These are phyloP conservation scores for Actinidia chinensis DNA, from an alignment of 179 eudicot genomes.

Conservation along the genomic window DNA sequence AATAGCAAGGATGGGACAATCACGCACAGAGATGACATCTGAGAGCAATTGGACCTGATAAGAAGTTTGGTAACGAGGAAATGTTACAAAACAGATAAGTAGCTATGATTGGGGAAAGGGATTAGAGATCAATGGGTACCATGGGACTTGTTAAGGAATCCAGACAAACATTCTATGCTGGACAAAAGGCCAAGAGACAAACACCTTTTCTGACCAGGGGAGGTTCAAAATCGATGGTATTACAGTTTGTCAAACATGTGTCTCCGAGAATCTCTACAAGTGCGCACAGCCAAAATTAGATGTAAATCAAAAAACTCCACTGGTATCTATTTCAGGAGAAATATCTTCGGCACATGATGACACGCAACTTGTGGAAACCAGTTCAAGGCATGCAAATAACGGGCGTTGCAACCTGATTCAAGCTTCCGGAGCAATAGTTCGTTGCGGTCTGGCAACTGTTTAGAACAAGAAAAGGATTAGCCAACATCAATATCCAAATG, in stretches of 20 bases:
- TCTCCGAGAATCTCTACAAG: slow-evolving; percentile 8
- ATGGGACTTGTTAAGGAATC: slow-evolving; percentile 14
- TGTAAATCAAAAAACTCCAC: slow-evolving; percentile 15
- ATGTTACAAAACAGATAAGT: too few relatives aligned
- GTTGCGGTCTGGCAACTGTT: slow-evolving; percentile 24
- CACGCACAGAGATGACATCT: not conserved
- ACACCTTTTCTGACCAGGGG: slow-evolving; percentile 6
- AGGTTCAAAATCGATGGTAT: slow-evolving; percentile 20
- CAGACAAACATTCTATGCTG: slow-evolving; percentile 11
- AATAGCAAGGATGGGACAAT: not conserved
- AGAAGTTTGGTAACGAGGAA: too few relatives aligned
- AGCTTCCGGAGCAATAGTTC: slow-evolving; percentile 27
- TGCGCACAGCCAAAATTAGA: not conserved
- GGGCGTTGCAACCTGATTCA: slow-evolving; percentile 21
- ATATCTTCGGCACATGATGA: slow-evolving; percentile 7
- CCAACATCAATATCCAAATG: slow-evolving; percentile 54
- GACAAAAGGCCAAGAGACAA: too few relatives aligned
- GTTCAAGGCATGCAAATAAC: slow-evolving; percentile 7
- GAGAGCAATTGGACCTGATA: slow-evolving; percentile 11
- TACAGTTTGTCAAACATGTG: not conserved
- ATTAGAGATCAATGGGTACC: not conserved
- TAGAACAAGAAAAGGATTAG: slow-evolving; percentile 33
- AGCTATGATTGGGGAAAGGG: slow-evolving; percentile 4
- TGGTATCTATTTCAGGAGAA: slow-evolving; percentile 18
- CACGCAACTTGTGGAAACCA: not conserved